These are phyloP conservation scores for Aotearoamyces nothofagi DNA, from an alignment of 2,329 filamentous ascomycete genomes.

Conservation along the genomic window DNA sequence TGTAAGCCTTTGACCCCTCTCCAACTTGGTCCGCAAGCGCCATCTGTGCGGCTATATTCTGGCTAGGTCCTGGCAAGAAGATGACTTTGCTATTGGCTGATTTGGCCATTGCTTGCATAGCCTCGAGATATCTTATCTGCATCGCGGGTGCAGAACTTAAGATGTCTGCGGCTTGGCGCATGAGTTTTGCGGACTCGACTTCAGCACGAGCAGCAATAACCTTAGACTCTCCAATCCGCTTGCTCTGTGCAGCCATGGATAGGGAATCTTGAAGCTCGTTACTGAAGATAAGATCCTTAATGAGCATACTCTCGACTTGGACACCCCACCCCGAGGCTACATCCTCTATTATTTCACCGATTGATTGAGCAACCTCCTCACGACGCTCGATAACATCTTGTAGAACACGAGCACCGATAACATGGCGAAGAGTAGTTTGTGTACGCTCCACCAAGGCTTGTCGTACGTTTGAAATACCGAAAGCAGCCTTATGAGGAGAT, in stretches of 20 bases:
- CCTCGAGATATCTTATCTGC: slow-evolving; percentile 96
- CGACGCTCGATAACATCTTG: slow-evolving; percentile 98
- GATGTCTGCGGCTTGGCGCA: slow-evolving; percentile 88
- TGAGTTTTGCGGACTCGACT: slow-evolving; percentile 90
- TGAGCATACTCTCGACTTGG: slow-evolving; percentile 92
- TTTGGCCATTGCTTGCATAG: slow-evolving; percentile 98
- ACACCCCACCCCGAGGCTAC: slow-evolving; percentile 91
- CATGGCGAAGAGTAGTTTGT: slow-evolving; percentile 92
- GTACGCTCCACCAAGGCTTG: slow-evolving; percentile 97
- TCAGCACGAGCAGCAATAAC: slow-evolving; percentile 95
- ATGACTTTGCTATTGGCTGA: slow-evolving; percentile 77
- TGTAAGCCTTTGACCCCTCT: slow-evolving; percentile 37
- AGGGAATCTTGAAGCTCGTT: slow-evolving; percentile 90
- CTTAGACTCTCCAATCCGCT: slow-evolving; percentile 96
- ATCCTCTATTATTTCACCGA: slow-evolving; percentile 94
- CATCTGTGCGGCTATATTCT: slow-evolving; percentile 41
- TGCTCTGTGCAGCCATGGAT: slow-evolving; percentile 96
- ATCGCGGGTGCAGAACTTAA: slow-evolving; percentile 84
- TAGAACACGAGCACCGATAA: slow-evolving; percentile 85
- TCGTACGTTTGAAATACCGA: slow-evolving; percentile 86
- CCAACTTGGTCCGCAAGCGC: slow-evolving; percentile 32
- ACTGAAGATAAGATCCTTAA: slow-evolving; percentile 98
- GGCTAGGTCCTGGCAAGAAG: slow-evolving; percentile 54
- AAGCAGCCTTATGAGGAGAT: slow-evolving; percentile 89
- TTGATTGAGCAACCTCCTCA: slow-evolving; percentile 90